Evolutionary conservation across 2,329 filamentous ascomycete genomes (phyloP), one percentile per base, ranked within the genome.

Genomic region (Talaromyces sp.): DNA sequence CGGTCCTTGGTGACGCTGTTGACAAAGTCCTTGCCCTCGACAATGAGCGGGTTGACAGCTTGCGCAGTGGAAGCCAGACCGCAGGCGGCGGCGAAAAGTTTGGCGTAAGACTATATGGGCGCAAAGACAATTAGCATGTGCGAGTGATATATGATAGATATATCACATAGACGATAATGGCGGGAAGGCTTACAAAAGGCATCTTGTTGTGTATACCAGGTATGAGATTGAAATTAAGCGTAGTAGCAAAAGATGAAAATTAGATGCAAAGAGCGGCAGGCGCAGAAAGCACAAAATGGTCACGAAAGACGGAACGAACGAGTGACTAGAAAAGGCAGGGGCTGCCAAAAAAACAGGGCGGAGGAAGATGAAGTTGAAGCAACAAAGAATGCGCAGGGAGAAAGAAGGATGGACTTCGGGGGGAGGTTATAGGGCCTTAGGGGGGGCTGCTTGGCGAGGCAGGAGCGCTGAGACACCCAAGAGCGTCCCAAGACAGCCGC

Each of bases 21-120:
- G 66, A 88, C 79, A 72, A 88, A 87, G 70, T 87, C 81, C 71
- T 84, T 82, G 62, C 84, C 83, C 59, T 81, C 70, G 56, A 87
- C 81, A 60, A 81, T 78, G 59, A 87, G 76, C 7, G 84, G 80
- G 58, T 81, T 80, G 51, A 86, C 81, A 29, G 84, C 84, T 21
- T 75, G 69, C 43, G 77, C 79, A 65, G 81, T 73, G 66, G 77
- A 73, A 46, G 79, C 71, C 59, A 80, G 71, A 58, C 73, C 75
- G 67, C 71, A 75, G 56, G 75, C 69, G 31, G 77, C 73, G 63
- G 75, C 70, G 60, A 80, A 66, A 52, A 74, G 63, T 66, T 70
- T 67, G 68, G 66, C 63, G 63, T 70, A 72, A 51, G 71, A 69
- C 72, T 74, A 14, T 46, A 32, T 24, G 26, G 35, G 21, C 3